phyloP scores from a whole-genome alignment of 345 rosid species.

The Arabis alpina region DNA sequence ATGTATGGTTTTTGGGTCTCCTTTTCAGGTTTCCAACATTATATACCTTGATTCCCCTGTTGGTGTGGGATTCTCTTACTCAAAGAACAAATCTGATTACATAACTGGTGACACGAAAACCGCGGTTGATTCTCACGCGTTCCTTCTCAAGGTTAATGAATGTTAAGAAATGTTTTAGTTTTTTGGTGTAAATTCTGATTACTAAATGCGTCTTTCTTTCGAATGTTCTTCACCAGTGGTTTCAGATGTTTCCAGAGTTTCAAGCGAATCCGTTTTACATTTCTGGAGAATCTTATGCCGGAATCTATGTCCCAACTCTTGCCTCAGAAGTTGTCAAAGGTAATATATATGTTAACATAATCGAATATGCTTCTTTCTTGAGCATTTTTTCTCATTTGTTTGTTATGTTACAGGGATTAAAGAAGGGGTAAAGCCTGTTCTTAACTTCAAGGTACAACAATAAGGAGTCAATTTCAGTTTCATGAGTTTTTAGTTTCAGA shows the following conservation, averaged over 20 bases:
- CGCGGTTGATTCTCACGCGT: slow-evolving; percentile 74
- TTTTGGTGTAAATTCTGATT: not conserved
- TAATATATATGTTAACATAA: slow-evolving; percentile 28
- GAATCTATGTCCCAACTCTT: slow-evolving; percentile 93
- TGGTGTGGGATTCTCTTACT: slow-evolving; percentile 93
- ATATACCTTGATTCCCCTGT: slow-evolving; percentile 93
- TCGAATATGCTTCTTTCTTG: not conserved
- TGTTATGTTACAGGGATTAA: slow-evolving; percentile 58
- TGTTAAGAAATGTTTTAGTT: not conserved
- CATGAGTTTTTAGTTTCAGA: slow-evolving; percentile 1
- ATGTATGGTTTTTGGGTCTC: not conserved
- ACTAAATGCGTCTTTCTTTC: not conserved
- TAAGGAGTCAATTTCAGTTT: not conserved
- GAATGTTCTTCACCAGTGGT: slow-evolving; percentile 3
- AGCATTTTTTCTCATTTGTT: not conserved
- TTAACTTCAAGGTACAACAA: too few species aligned
- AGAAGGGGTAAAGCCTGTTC: slow-evolving; percentile 44
- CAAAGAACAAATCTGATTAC: slow-evolving; percentile 67
- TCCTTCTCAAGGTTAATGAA: slow-evolving; percentile 71
- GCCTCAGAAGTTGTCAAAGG: slow-evolving; percentile 80
- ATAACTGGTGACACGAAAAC: slow-evolving; percentile 74
- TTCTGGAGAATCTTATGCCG: slow-evolving; percentile 97
- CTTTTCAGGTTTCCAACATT: slow-evolving; percentile 71
- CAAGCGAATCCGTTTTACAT: slow-evolving; percentile 79
- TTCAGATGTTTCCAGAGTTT: slow-evolving; percentile 81